These are phyloP conservation scores for Millerozyma miso DNA, from an alignment of 805 yeast genomes.

Conservation along the genomic window DNA sequence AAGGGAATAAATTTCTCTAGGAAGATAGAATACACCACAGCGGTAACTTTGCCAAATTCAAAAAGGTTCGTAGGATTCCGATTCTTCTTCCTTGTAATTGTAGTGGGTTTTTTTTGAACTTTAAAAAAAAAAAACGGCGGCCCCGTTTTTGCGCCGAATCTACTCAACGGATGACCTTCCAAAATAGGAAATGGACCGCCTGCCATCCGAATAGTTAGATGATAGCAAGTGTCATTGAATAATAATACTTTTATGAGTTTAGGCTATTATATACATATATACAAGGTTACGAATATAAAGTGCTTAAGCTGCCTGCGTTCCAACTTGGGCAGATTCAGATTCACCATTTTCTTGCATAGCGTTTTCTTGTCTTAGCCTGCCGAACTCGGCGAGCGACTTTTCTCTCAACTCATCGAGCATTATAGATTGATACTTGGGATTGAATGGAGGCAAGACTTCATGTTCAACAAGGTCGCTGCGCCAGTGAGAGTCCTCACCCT, in stretches of 20 bases:
- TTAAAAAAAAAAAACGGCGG: not conserved
- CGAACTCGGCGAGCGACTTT: conserved; percentile 33
- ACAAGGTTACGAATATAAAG: not conserved
- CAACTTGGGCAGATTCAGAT: not conserved
- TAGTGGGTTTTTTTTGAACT: no score
- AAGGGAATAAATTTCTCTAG: no score
- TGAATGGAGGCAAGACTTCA: conserved; percentile 50
- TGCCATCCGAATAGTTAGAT: not conserved
- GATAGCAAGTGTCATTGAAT: not conserved
- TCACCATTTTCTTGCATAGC: not conserved
- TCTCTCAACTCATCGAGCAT: conserved; percentile 57
- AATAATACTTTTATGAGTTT: not conserved
- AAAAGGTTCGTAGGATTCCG: no score
- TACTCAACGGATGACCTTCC: not conserved
- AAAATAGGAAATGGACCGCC: not conserved
- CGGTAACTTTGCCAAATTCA: no score
- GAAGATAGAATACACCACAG: no score
- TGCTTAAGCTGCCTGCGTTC: conserved; percentile 1
- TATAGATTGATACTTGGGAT: conserved; percentile 64
- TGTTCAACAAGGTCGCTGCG: conserved; percentile 54
- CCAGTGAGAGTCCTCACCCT: conserved; percentile 80
- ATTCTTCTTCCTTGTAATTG: not conserved
- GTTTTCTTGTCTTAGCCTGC: conserved; percentile 14
- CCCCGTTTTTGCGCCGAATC: not conserved
- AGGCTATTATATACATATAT: not conserved